A percentile compares a stretch with the other conserved stretches of the same genome.
Conservation (phyloP, 2,329 filamentous ascomycete genomes). For the Coniochaeta hoffmannii region DNA sequence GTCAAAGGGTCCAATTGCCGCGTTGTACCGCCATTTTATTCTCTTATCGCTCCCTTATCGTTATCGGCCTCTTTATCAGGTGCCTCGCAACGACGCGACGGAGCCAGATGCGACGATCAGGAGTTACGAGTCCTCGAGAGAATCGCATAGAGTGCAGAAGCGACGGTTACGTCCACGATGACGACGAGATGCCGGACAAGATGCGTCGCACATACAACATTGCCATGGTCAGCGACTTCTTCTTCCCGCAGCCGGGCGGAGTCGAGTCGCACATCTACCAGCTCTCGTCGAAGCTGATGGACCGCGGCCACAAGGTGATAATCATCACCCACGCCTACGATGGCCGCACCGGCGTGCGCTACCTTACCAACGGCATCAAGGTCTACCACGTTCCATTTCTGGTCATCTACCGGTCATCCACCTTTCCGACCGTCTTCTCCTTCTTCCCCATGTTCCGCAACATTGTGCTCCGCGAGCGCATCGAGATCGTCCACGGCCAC, state of each 20-base stretch:
- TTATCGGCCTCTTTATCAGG: constrained; percentile 4
- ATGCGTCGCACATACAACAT: constrained; percentile 57
- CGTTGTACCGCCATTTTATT: constrained; percentile 1
- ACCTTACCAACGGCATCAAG: constrained; percentile 94
- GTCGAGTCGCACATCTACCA: constrained; percentile 99
- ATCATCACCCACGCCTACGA: constrained; percentile 95
- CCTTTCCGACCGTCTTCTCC: constrained; percentile 95
- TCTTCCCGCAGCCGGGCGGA: constrained; percentile 95
- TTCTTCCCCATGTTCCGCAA: constrained; percentile 98
- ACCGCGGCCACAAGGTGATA: constrained; percentile 95
- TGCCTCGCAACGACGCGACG: not conserved
- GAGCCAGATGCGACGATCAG: not conserved
- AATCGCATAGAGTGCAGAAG: too few relatives aligned
- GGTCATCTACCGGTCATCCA: constrained; percentile 88
- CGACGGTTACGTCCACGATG: too few relatives aligned
- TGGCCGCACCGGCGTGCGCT: constrained; percentile 84
- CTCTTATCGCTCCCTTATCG: constrained; percentile 5
- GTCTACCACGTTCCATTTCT: constrained; percentile 97
- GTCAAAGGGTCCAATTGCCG: constrained; percentile 3
- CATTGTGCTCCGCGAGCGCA: constrained; percentile 87
- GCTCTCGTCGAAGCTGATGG: constrained; percentile 89
- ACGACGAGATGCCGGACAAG: constrained; percentile 23
- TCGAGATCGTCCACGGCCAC: constrained; percentile 98
- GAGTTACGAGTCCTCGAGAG: too few relatives aligned
- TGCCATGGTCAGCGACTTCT: constrained; percentile 97